These are phyloP conservation scores for Saturnispora sekii DNA, from an alignment of 805 yeast genomes.

Conservation along the genomic window DNA sequence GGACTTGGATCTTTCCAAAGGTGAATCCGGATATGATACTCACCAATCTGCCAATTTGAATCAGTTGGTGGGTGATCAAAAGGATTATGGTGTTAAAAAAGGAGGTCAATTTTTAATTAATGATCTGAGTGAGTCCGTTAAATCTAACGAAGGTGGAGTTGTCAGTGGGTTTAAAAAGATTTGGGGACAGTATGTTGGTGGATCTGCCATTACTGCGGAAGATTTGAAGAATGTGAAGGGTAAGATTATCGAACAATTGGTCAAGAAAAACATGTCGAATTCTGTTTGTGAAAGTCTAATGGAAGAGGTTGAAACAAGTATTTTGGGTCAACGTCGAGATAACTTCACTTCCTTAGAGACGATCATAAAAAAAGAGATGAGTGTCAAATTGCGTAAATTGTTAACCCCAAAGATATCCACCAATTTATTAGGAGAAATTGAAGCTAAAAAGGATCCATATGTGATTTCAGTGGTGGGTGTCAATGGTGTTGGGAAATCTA, in stretches of 20 bases:
- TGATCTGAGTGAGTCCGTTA: constrained; percentile 48
- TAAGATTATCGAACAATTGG: constrained; percentile 64
- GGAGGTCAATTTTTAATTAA: constrained; percentile 57
- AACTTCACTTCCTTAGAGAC: constrained; percentile 64
- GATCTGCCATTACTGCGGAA: constrained; percentile 50
- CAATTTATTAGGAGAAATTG: constrained; percentile 72
- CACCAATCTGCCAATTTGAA: constrained; percentile 19
- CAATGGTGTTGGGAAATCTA: constrained; percentile 96
- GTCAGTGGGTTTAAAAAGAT: constrained; percentile 1
- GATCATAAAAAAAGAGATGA: constrained; percentile 56
- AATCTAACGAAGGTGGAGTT: constrained; percentile 15
- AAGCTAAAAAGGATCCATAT: constrained; percentile 48
- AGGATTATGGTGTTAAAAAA: constrained; percentile 32
- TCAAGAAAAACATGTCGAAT: constrained; percentile 85
- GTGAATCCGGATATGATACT: constrained; percentile 9
- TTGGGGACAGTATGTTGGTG: constrained; percentile 58
- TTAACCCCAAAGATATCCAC: constrained; percentile 89
- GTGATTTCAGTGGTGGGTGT: constrained; percentile 98
- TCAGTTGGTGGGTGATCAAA: constrained; percentile 31
- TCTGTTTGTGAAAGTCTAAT: constrained; percentile 71
- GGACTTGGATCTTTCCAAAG: constrained; percentile 46
- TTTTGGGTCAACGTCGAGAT: constrained; percentile 64
- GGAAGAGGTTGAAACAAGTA: constrained; percentile 55
- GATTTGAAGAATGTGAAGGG: constrained; percentile 59
- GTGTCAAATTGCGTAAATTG: constrained; percentile 60